phyloP scores from a whole-genome alignment of 2,329 filamentous ascomycete species.

The Amesomyces nigricolor region DNA sequence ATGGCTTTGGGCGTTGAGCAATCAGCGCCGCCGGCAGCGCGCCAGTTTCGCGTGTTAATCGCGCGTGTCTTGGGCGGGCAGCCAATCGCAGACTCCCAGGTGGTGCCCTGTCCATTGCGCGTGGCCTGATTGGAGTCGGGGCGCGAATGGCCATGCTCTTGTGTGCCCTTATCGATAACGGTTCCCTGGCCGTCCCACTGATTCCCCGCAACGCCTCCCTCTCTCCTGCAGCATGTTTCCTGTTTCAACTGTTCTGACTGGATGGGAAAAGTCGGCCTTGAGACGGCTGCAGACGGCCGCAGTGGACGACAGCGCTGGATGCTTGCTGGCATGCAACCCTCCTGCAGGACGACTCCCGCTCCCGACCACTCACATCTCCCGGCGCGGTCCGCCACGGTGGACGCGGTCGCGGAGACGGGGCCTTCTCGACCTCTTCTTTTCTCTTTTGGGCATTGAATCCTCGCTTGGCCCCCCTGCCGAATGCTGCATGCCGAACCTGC shows the following conservation, averaged over 20 bases:
- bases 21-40: conserved; percentile 19
- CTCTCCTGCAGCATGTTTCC: conserved; percentile 14
- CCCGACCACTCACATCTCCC: conserved; percentile 24
- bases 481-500: conserved; percentile 21
- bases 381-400: conserved; percentile 25
- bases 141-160: conserved; percentile 5
- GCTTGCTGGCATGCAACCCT: conserved; percentile 24
- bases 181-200: conserved; percentile 12
- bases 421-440: neutral
- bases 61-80: conserved; percentile 22
- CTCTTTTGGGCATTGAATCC: neutral
- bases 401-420: conserved; percentile 20
- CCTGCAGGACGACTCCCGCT: neutral
- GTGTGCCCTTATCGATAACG: conserved; percentile 29
- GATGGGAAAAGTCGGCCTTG: conserved; percentile 20
- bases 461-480: neutral
- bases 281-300: conserved; percentile 24
- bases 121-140: conserved; percentile 13
- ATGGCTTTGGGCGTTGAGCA: neutral
- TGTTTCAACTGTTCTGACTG: conserved; percentile 22
- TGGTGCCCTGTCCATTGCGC: neutral
- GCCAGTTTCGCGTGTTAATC: conserved; percentile 24
- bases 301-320: no score
- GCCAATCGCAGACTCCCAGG: conserved; percentile 16
- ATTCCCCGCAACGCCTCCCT: conserved; percentile 18